Conservation (phyloP, 1,139 yeast species). For the Nematodospora anomalae region DNA sequence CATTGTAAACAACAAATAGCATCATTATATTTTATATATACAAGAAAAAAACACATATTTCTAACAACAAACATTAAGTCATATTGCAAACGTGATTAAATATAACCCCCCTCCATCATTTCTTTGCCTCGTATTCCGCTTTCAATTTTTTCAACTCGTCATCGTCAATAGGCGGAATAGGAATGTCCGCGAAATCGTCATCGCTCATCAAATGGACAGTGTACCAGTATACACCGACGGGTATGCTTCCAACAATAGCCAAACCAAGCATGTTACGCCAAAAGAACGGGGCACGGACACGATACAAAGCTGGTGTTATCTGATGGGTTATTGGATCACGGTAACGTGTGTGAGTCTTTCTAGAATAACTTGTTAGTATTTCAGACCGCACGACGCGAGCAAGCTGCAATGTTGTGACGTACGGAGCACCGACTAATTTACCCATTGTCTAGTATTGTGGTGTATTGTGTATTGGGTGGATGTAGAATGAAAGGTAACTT, state of each 20-base stretch:
- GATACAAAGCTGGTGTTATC: conserved; percentile 90
- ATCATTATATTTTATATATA: conserved; percentile 2
- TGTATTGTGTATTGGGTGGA: no score
- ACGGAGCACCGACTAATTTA: conserved; percentile 18
- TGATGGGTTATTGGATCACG: conserved; percentile 77
- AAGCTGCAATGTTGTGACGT: conserved; percentile 10
- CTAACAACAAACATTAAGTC: conserved; percentile 2
- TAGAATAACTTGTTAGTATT: conserved; percentile 17
- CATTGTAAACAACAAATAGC: no score
- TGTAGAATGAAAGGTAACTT: no score
- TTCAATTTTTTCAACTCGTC: conserved; percentile 70
- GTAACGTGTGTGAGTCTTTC: conserved; percentile 45
- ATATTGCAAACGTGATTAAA: conserved; percentile 1
- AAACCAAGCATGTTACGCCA: conserved; percentile 71
- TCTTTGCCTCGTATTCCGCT: conserved; percentile 60
- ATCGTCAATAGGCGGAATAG: conserved; percentile 87
- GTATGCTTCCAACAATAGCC: conserved; percentile 55
- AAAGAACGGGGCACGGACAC: conserved; percentile 87
- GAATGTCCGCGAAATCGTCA: conserved; percentile 88
- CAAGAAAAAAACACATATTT: conserved; percentile 2
- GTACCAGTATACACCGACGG: conserved; percentile 70
- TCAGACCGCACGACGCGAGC: no score
- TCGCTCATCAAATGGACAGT: conserved; percentile 70
- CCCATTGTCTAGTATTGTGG: no score
- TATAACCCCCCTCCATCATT: conserved; percentile 13